phyloP scores from a whole-genome alignment of 192 early-diverging fungal species.

The Mycoemilia scoparia region DNA sequence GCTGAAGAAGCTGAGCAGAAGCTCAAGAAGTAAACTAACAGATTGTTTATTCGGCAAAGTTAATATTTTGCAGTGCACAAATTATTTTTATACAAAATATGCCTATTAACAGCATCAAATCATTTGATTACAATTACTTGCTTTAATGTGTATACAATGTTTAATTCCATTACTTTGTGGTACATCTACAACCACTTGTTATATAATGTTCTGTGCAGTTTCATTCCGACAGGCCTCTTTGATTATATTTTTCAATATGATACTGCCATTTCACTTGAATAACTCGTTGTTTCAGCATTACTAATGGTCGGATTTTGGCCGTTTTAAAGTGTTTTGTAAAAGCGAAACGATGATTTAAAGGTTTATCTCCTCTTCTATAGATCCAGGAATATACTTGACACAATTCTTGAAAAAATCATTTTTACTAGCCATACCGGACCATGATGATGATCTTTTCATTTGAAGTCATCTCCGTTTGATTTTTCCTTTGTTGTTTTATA shows the following conservation, averaged over 20 bases:
- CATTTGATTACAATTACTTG: no score
- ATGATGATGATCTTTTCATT: neutral
- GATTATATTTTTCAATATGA: neutral
- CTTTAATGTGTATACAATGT: no score
- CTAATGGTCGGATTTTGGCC: neutral
- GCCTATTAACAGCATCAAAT: neutral
- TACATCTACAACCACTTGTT: no score
- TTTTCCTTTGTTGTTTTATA: no score
- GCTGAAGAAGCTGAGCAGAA: constrained; percentile 26
- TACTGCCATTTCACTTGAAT: neutral
- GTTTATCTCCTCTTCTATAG: neutral
- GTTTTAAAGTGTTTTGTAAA: neutral
- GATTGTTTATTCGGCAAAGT: no score
- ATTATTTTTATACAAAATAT: neutral
- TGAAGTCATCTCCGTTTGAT: no score
- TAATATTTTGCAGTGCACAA: no score
- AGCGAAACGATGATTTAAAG: neutral
- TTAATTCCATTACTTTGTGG: no score
- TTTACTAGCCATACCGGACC: neutral
- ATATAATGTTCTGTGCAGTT: no score
- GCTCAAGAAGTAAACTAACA: constrained; percentile 25
- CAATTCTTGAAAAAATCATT: neutral
- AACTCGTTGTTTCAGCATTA: neutral
- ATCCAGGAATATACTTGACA: neutral
- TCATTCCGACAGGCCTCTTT: no score